A percentile compares a stretch with the other conserved stretches of the same genome.
Conservation (phyloP, 2,329 filamentous ascomycete genomes). For the Chrysoporthe austroafricana region DNA sequence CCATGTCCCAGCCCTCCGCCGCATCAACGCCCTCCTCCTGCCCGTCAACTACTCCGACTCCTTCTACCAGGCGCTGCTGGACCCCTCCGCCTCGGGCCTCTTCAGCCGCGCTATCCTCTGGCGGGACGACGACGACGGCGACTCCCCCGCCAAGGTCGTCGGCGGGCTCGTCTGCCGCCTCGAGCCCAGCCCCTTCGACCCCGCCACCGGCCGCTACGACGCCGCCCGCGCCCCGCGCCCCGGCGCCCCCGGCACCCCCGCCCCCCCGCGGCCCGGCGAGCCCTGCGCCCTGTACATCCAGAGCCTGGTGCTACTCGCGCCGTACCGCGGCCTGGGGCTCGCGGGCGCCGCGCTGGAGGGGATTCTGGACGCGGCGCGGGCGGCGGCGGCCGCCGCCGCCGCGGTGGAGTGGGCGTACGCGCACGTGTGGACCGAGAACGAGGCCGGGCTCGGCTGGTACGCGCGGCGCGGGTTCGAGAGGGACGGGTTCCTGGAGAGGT, state of each 20-base stretch:
- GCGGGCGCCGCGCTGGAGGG: slow-evolving; percentile 60
- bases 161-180: slow-evolving; percentile 67
- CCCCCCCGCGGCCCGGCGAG: slow-evolving; percentile 30
- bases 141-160: slow-evolving; percentile 53
- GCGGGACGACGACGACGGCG: slow-evolving; percentile 44
- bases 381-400: slow-evolving; percentile 39
- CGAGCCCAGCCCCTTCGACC: slow-evolving; percentile 50
- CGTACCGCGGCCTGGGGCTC: slow-evolving; percentile 64
- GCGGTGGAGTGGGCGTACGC: slow-evolving; percentile 48
- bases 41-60: slow-evolving; percentile 66
- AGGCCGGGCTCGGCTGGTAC: slow-evolving; percentile 68
- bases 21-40: slow-evolving; percentile 68
- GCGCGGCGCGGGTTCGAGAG: slow-evolving; percentile 58
- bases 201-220: slow-evolving; percentile 29
- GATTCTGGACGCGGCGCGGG: slow-evolving; percentile 46
- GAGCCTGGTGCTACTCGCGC: slow-evolving; percentile 64
- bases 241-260: slow-evolving; percentile 13
- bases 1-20: slow-evolving; percentile 62
- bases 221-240: slow-evolving; percentile 14
- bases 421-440: slow-evolving; percentile 71
- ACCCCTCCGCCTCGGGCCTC: slow-evolving; percentile 52
- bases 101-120: slow-evolving; percentile 66
- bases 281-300: slow-evolving; percentile 65
- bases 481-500: slow-evolving; percentile 55
- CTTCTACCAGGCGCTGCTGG: slow-evolving; percentile 62